Conservation (phyloP, 148 eudicot genomes). For the Drosera capensis region DNA sequence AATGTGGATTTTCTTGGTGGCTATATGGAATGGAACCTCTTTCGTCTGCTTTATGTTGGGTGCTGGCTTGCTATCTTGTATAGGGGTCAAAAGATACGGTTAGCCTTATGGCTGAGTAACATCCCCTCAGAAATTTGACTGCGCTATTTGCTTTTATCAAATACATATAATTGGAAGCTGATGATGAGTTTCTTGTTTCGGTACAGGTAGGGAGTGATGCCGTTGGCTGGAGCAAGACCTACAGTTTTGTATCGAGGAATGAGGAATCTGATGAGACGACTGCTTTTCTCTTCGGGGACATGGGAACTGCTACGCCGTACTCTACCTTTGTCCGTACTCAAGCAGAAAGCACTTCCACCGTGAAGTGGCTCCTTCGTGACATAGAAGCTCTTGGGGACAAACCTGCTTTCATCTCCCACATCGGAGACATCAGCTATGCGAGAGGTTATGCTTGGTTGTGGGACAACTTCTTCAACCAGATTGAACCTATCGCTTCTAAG, state of each 20-base stretch:
- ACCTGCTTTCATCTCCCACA: constrained; percentile 83
- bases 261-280: constrained; percentile 56
- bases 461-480: constrained; percentile 89
- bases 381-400: constrained; percentile 70
- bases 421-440: constrained; percentile 92
- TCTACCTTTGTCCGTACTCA: constrained; percentile 61
- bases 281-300: constrained; percentile 88
- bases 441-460: constrained; percentile 90
- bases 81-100: too few relatives aligned
- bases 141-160: too few relatives aligned
- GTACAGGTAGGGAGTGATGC: constrained; percentile 85
- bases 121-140: too few relatives aligned
- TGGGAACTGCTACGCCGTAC: constrained; percentile 93
- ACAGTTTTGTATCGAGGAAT: constrained; percentile 60
- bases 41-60: too few relatives aligned
- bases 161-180: too few relatives aligned
- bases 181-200: too few relatives aligned
- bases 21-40: too few relatives aligned
- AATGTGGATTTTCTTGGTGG: too few relatives aligned
- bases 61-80: too few relatives aligned
- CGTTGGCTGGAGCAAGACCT: constrained; percentile 70
- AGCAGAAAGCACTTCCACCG: constrained; percentile 63
- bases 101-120: too few relatives aligned
- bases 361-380: constrained; percentile 89
- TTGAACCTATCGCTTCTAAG: constrained; percentile 69